A percentile compares a stretch with the other conserved stretches of the same genome.
phyloP scores from a whole-genome alignment of 1,284 basidiomycete species.

The Ceratobasidium sp. region DNA sequence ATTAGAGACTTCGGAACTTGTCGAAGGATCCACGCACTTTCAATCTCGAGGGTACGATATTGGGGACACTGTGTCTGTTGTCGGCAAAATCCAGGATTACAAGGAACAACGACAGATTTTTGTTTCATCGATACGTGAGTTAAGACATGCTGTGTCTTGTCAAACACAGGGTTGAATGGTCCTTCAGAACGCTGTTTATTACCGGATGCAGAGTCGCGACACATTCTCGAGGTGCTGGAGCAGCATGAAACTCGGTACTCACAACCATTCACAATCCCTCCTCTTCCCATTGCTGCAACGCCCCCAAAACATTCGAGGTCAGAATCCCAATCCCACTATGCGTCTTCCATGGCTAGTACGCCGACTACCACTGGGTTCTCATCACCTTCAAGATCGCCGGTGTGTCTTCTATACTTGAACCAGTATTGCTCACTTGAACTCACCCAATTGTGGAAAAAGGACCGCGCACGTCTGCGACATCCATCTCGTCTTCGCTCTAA shows the following conservation, averaged over 20 bases:
- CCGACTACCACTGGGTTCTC: conserved; percentile 13
- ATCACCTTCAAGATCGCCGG: conserved; percentile 29
- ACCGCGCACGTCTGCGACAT: conserved; percentile 27
- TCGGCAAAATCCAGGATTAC: conserved; percentile 29
- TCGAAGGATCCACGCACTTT: conserved; percentile 11
- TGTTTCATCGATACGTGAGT: conserved; percentile 35
- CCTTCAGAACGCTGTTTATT: conserved; percentile 13
- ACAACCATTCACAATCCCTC: conserved; percentile 37
- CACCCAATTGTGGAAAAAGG: conserved; percentile 3
- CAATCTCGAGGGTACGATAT: conserved; percentile 20
- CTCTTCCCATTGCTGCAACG: conserved; percentile 26
- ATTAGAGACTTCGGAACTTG: neutral
- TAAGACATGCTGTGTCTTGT: neutral
- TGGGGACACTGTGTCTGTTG: conserved; percentile 30
- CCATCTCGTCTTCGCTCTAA: conserved; percentile 43
- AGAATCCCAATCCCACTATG: conserved; percentile 11
- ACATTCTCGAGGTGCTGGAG: conserved; percentile 32
- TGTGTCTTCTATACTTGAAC: neutral
- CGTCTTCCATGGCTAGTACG: conserved; percentile 37
- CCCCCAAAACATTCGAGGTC: conserved; percentile 12
- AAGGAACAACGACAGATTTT: conserved; percentile 24
- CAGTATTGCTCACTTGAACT: neutral
- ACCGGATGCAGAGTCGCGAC: conserved; percentile 36
- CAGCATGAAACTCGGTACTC: conserved; percentile 31
- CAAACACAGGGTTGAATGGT: neutral